Evolutionary conservation across 2,329 filamentous ascomycete species (phyloP), one percentile per base, ranked within the genome.

Genomic region (Fusarium guadeloupense): DNA sequence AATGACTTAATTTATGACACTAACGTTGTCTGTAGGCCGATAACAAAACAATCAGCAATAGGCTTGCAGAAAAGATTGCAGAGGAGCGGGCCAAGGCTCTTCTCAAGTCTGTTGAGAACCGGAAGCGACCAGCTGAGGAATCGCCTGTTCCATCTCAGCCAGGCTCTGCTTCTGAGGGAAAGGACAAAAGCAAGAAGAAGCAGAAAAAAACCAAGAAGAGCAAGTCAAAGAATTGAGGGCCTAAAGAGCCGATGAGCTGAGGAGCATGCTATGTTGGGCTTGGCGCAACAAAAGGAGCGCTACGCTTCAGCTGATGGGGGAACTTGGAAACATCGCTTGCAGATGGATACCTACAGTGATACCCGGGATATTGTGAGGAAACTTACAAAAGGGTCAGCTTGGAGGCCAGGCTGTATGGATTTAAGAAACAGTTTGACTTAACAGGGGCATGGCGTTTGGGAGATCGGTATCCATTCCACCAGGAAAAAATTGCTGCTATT

Each of bases 41-140:
- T 56, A 81, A 85, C 69, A 81, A 84, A 54, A 70, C 75, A 3
- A 71, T 87, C 43, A 83, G 81, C 64, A 76, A 74, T 21, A 83
- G 81, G 69, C 73, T 87, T 28, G 79, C 79, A 5, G 82, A 85
- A 62, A 82, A 84, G 72, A 82, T 86, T 59, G 81, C 83, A 3
- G 84, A 82, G 63, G 83, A 85, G 73, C 77, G 79, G 9, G 82
- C 81, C 34, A 83, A 81, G 71, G 81, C 82, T 9, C 74, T 82
- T 4, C 72, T 83, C 44, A 83, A 78, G 66, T 75, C 75, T 2
- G 73, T 81, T 5, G 76, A 78, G 59, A 80, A 81, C 34, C 62
- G 68, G 69, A 80, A 84, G 69, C 74, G 80, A 39, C 72, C 74
- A 3, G 76, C 74, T 1, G 74, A 75, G 23, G 75, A 76, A 9